A percentile compares a stretch with the other conserved stretches of the same genome.
phyloP scores from a whole-genome alignment of 2,329 filamentous ascomycete species.

The Colletotrichum salicis region DNA sequence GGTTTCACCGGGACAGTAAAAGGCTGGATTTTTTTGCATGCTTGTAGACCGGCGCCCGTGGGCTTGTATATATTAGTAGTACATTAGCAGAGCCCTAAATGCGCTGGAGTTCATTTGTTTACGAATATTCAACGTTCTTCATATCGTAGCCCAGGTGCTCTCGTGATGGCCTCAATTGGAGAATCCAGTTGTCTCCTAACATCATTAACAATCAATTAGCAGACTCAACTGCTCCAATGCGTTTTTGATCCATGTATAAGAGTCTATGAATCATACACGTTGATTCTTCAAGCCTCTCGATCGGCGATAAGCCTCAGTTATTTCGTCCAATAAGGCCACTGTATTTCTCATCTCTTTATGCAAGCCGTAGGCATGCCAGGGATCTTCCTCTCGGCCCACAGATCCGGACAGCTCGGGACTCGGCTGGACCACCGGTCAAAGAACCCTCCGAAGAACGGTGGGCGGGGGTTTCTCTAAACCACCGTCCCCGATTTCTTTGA shows the following conservation, averaged over 20 bases:
- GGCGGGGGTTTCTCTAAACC: constrained; percentile 4
- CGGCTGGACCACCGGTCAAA: constrained; percentile 17
- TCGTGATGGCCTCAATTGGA: neutral
- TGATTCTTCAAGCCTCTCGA: constrained; percentile 3
- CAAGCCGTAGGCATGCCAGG: neutral
- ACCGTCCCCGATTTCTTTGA: neutral
- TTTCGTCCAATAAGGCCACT: neutral
- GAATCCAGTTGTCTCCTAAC: neutral
- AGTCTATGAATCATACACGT: neutral
- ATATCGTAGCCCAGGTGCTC: neutral
- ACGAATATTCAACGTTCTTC: neutral
- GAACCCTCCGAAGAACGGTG: constrained; percentile 21
- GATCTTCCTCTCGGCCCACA: constrained; percentile 12
- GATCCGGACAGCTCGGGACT: constrained; percentile 3
- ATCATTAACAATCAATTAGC: no score
- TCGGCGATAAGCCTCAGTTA: constrained; percentile 13
- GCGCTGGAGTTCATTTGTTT: constrained; percentile 31
- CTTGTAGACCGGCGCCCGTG: constrained; percentile 34
- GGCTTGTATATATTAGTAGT: constrained; percentile 39
- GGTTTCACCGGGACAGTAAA: constrained; percentile 89
- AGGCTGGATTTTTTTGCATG: constrained; percentile 23
- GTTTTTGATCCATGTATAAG: neutral
- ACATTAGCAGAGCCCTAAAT: constrained; percentile 37
- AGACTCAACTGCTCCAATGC: neutral
- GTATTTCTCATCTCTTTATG: constrained; percentile 9